Conservation (phyloP, 805 yeast species). For the Diddensiella transvaalensis region DNA sequence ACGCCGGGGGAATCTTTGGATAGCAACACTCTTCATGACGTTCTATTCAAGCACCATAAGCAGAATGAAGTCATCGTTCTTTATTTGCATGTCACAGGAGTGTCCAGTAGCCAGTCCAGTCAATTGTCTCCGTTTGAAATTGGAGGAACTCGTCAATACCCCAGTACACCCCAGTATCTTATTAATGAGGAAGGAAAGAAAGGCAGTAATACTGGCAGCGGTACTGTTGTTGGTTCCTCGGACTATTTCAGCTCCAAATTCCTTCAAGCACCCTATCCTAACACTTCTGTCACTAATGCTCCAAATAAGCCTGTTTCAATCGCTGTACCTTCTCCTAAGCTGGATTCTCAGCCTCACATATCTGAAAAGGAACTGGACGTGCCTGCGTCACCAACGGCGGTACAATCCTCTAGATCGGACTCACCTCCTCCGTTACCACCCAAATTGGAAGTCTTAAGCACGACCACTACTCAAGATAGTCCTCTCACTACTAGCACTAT, state of each 20-base stretch:
- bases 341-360: not conserved
- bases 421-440: constrained; percentile 11
- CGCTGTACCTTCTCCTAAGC: constrained; percentile 1
- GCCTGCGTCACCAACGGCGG: constrained; percentile 4
- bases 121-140: constrained; percentile 2
- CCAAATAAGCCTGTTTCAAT: constrained; percentile 6
- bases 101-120: constrained; percentile 9
- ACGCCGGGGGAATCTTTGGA: constrained; percentile 34
- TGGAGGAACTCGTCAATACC: constrained; percentile 37
- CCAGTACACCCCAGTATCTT: constrained; percentile 67
- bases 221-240: too few relatives aligned
- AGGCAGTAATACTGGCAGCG: not conserved
- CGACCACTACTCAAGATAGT: not conserved
- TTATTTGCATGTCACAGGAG: constrained; percentile 11
- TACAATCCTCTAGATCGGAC: constrained; percentile 11
- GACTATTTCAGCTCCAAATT: constrained; percentile 22
- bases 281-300: constrained; percentile 1
- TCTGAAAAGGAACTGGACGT: not conserved
- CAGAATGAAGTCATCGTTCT: constrained; percentile 17
- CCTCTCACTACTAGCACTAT: not conserved
- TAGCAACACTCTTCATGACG: constrained; percentile 15
- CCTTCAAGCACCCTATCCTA: constrained; percentile 4
- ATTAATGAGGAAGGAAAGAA: constrained; percentile 43
- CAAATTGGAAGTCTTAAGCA: not conserved
- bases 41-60: constrained; percentile 8